phyloP scores from a whole-genome alignment of 352 stramenopile species.

The Pythium dissotocum region DNA sequence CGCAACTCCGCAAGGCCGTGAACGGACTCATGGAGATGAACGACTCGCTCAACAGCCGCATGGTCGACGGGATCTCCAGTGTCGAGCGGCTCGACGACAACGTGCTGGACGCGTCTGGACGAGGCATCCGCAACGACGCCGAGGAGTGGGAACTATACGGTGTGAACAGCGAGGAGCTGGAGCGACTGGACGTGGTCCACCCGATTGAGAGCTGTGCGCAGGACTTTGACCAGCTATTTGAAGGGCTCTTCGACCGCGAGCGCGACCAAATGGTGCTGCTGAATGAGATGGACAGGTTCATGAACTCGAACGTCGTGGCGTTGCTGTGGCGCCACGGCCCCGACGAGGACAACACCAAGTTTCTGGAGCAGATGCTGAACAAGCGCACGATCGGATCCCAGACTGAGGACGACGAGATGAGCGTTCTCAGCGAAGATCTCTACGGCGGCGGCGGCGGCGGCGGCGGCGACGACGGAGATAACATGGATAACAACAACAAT shows the following conservation, averaged over 20 bases:
- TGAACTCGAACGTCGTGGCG: slow-evolving; percentile 63
- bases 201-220: slow-evolving; percentile 54
- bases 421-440: slow-evolving; percentile 19
- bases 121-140: slow-evolving; percentile 24
- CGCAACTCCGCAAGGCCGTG: slow-evolving; percentile 45
- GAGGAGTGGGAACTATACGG: slow-evolving; percentile 59
- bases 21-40: slow-evolving; percentile 38
- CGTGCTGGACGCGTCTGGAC: slow-evolving; percentile 11
- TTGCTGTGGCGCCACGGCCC: slow-evolving; percentile 72
- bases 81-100: slow-evolving; percentile 29
- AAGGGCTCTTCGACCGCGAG: slow-evolving; percentile 42
- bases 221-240: slow-evolving; percentile 64
- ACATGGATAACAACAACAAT: neutral
- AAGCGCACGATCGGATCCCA: slow-evolving; percentile 39
- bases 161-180: slow-evolving; percentile 39
- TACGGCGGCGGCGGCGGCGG: slow-evolving; percentile 19
- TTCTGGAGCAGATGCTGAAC: slow-evolving; percentile 62
- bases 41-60: slow-evolving; percentile 11
- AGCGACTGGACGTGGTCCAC: slow-evolving; percentile 40
- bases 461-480: slow-evolving; percentile 17
- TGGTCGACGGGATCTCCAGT: neutral
- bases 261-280: slow-evolving; percentile 40
- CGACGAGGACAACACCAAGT: slow-evolving; percentile 42
- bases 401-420: slow-evolving; percentile 32
- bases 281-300: slow-evolving; percentile 67